A percentile compares a stretch with the other conserved stretches of the same genome.
Conservation (phyloP, 768 basidiomycete genomes). For the Serendipita sp. region DNA sequence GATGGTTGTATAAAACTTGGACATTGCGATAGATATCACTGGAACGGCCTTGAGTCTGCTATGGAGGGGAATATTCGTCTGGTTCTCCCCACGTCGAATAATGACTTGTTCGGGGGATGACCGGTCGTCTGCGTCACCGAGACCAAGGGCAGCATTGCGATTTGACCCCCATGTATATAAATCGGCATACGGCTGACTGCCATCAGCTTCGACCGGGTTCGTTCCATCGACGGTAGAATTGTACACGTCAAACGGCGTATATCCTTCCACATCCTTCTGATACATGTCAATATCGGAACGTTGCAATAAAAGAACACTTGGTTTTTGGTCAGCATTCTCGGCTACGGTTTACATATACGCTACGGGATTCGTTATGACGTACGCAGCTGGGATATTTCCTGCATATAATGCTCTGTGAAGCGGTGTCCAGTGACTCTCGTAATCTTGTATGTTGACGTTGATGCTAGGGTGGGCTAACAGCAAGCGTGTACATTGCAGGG, state of each 20-base stretch:
- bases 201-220: constrained; percentile 32
- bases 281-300: constrained; percentile 54
- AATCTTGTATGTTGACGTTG: constrained; percentile 66
- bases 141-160: constrained; percentile 76
- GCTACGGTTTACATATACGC: constrained; percentile 2
- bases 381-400: constrained; percentile 61
- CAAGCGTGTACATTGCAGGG: constrained; percentile 61
- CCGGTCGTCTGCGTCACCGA: constrained; percentile 67
- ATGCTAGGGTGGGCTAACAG: constrained; percentile 60
- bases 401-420: constrained; percentile 75
- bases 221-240: constrained; percentile 76
- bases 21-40: constrained; percentile 61
- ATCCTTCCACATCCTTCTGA: constrained; percentile 73
- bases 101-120: constrained; percentile 60
- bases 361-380: constrained; percentile 21
- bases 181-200: constrained; percentile 28
- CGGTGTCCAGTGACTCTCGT: constrained; percentile 82
- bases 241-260: constrained; percentile 85
- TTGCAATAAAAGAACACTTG: constrained; percentile 53
- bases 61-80: constrained; percentile 17
- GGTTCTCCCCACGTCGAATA: constrained; percentile 28
- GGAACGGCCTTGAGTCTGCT: constrained; percentile 46
- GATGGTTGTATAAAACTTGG: constrained; percentile 68
- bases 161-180: constrained; percentile 84
- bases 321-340: constrained; percentile 15